Evolutionary conservation across 352 stramenopile species (phyloP).

Genomic region (Blastocystis sp.): DNA sequence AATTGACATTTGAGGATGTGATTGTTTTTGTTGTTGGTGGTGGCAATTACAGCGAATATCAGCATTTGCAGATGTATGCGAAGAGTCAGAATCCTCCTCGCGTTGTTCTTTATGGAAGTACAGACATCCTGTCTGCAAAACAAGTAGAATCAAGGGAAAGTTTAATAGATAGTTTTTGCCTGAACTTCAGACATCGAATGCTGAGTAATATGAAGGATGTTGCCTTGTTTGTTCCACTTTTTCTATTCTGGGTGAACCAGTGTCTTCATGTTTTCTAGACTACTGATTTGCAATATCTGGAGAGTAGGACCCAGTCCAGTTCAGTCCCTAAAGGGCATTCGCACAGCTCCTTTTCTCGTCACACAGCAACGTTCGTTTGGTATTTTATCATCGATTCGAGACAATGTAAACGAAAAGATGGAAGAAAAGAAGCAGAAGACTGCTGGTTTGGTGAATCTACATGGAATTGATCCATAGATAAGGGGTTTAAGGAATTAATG

Average conservation of each 20-base stretch:
- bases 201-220: neutral
- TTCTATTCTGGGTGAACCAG: neutral
- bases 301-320: neutral
- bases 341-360: neutral
- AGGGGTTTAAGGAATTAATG: conserved; percentile 58
- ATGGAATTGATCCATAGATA: neutral
- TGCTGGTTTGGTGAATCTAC: neutral
- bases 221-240: conserved; percentile 46
- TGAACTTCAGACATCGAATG: conserved; percentile 29
- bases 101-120: conserved; percentile 55
- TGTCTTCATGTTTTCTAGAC: conserved; percentile 5
- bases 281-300: neutral
- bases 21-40: conserved; percentile 79
- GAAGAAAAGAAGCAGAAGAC: conserved; percentile 54
- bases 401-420: conserved; percentile 20
- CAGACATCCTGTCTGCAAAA: conserved; percentile 48
- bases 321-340: neutral
- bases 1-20: conserved; percentile 67
- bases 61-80: conserved; percentile 72
- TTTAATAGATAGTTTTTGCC: conserved; percentile 47
- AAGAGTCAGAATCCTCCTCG: conserved; percentile 45
- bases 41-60: conserved; percentile 78
- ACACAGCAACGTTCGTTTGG: conserved; percentile 39
- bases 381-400: conserved; percentile 47
- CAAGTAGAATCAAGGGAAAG: neutral